Evolutionary conservation across 352 stramenopile species (phyloP), one percentile per base, ranked within the genome.

Genomic region (Phytophthora fragariaefolia): DNA sequence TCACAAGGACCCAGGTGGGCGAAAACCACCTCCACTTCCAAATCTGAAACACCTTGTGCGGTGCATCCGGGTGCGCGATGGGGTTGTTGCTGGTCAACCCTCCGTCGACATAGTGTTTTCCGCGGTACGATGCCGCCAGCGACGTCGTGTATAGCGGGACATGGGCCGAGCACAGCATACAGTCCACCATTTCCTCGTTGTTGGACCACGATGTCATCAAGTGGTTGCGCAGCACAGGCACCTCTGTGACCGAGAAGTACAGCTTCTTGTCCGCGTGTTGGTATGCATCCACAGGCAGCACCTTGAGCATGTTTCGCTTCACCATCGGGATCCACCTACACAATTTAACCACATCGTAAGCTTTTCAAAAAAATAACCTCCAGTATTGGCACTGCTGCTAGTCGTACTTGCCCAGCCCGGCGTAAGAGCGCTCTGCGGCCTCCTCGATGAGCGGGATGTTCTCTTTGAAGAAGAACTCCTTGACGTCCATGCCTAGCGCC

Each of bases 111-210:
- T 85, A 92, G 42, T 69, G 77, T 60, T 91, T 89, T 69, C 80
- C 86, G 58, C 86, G 83, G 66, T 90, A 95, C 15, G 58, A 65
- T 42, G 77, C 74, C 47, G 85, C 64, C 22, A 92, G 71, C 51
- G 82, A 85, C 26, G 78, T 88, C 64, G 79, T 91, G 77, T 92
- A 95, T 12, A 93, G 45, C 46, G 83, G 85, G 24, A 93, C 80
- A 62, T 92, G 83, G 4, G 73, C 79, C 10, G 83, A 93, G 22
- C 81, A 89, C 36, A 93, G 64, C 83, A 95, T 95, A 54, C 81
- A 79, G 74, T 95, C 84, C 17, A 93, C 72, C 81, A 92, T 90
- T 38, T 95, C 86, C 68, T 92, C 84, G 58, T 93, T 95, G 66
- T 71, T 83, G n/a, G 71, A 66, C 74, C 82, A 95, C 17, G 76